Evolutionary conservation across 768 basidiomycete genomes (phyloP).

Genomic region (Dioszegia crocea): DNA sequence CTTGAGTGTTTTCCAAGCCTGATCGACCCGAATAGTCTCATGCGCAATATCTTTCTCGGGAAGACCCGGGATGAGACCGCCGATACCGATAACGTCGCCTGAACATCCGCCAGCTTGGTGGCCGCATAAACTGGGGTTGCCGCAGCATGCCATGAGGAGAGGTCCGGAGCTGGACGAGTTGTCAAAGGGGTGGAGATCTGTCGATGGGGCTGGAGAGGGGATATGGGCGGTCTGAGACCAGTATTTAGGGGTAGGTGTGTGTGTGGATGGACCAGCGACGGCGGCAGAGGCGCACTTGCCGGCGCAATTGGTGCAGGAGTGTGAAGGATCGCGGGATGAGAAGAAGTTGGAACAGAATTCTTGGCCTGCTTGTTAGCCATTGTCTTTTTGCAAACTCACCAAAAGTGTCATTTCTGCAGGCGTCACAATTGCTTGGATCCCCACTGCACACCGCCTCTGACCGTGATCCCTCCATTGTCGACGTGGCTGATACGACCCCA

Average conservation of each 20-base stretch:
- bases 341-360: slow-evolving; percentile 40
- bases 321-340: slow-evolving; percentile 8
- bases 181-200: slow-evolving; percentile 2
- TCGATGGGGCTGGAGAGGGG: background rate
- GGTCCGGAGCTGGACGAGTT: slow-evolving; percentile 8
- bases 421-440: slow-evolving; percentile 43
- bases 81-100: slow-evolving; percentile 10
- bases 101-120: slow-evolving; percentile 6
- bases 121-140: slow-evolving; percentile 28
- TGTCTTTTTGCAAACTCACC: slow-evolving; percentile 18
- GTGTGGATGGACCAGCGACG: slow-evolving; percentile 2
- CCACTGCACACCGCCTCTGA: slow-evolving; percentile 38
- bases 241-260: slow-evolving; percentile 7
- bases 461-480: background rate
- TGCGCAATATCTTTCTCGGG: slow-evolving; percentile 8
- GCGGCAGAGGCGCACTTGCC: slow-evolving; percentile 31
- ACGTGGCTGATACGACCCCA: background rate
- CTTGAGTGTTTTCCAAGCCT: slow-evolving; percentile 49
- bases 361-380: slow-evolving; percentile 21
- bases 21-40: slow-evolving; percentile 37
- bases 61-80: slow-evolving; percentile 7
- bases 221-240: background rate
- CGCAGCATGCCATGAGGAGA: slow-evolving; percentile 31
- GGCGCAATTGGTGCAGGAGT: slow-evolving; percentile 19
- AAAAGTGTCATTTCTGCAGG: slow-evolving; percentile 39